phyloP scores from a whole-genome alignment of 2,329 filamentous ascomycete species.

The Trichoderma afroharzianum region DNA sequence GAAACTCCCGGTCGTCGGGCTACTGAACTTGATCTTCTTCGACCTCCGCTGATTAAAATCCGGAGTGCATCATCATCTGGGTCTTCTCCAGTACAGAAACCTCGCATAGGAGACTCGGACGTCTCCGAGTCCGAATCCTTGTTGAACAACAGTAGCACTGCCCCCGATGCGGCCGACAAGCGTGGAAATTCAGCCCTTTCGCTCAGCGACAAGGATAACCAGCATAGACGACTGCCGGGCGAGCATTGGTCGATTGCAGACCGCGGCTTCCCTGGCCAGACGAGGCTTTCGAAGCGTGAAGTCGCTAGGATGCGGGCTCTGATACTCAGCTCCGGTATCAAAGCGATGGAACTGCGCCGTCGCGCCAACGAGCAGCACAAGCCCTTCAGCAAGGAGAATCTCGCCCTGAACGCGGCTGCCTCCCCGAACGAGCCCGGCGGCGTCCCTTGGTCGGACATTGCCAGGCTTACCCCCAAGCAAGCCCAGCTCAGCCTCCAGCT shows the following conservation, averaged over 20 bases:
- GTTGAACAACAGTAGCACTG: slow-evolving; percentile 22
- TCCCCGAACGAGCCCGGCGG: slow-evolving; percentile 22
- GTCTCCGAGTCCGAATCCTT: slow-evolving; percentile 39
- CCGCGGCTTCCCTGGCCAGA: slow-evolving; percentile 35
- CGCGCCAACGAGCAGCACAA: slow-evolving; percentile 53
- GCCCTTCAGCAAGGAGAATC: slow-evolving; percentile 29
- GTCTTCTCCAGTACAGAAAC: slow-evolving; percentile 29
- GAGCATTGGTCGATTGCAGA: slow-evolving; percentile 53
- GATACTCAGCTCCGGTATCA: slow-evolving; percentile 81
- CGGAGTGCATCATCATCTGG: slow-evolving; percentile 39
- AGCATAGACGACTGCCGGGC: slow-evolving; percentile 26
- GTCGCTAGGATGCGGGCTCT: slow-evolving; percentile 74
- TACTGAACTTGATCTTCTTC: slow-evolving; percentile 45
- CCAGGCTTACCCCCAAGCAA: slow-evolving; percentile 37
- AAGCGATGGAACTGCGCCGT: slow-evolving; percentile 74
- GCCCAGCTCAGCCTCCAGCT: slow-evolving; percentile 29
- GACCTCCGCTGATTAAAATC: slow-evolving; percentile 48
- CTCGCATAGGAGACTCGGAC: slow-evolving; percentile 30
- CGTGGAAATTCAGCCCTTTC: slow-evolving; percentile 34
- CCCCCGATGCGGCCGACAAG: slow-evolving; percentile 33
- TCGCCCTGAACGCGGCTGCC: slow-evolving; percentile 23
- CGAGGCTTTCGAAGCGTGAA: slow-evolving; percentile 61
- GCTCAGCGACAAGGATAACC: slow-evolving; percentile 25
- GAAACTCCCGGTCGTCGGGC: slow-evolving; percentile 36
- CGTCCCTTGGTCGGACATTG: slow-evolving; percentile 42